phyloP scores from a whole-genome alignment of 2,329 filamentous ascomycete species.

The Monosporascus sp. region DNA sequence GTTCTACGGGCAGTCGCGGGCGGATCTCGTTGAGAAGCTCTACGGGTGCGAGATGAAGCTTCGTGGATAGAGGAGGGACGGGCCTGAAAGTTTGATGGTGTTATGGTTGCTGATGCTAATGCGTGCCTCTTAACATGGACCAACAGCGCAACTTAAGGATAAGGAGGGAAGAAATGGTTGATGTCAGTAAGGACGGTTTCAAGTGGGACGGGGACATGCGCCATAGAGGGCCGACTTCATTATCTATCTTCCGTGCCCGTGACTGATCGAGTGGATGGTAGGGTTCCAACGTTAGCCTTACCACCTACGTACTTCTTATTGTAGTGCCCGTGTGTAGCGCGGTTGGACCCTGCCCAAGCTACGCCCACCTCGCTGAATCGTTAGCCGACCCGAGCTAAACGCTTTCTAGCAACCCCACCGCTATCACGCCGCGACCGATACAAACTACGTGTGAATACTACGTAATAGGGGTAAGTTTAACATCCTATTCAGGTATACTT shows the following conservation, averaged over 20 bases:
- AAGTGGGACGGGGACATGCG: no score
- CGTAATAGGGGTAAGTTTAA: no score
- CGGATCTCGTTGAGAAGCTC: conserved; percentile 12
- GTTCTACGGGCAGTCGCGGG: conserved; percentile 1
- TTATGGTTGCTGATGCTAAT: conserved; percentile 17
- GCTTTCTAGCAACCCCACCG: no score
- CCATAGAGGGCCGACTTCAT: no score
- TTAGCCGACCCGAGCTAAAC: no score
- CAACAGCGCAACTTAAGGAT: background rate
- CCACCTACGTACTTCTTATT: no score
- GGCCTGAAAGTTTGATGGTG: conserved; percentile 12
- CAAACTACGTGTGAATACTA: no score
- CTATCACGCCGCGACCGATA: no score
- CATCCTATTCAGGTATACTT: no score
- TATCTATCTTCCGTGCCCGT: background rate
- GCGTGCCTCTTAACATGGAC: background rate
- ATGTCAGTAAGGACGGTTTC: background rate
- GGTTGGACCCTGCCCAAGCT: no score
- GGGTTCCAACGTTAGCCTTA: background rate
- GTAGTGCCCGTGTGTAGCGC: no score
- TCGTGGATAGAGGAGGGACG: conserved; percentile 26
- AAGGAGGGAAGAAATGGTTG: background rate
- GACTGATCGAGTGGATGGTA: background rate
- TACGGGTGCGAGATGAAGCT: conserved; percentile 13
- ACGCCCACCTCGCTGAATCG: no score